Base-by-base conservation (phyloP, 2,329 filamentous ascomycete genomes). In the Epichloe brachyelytri region DNA sequence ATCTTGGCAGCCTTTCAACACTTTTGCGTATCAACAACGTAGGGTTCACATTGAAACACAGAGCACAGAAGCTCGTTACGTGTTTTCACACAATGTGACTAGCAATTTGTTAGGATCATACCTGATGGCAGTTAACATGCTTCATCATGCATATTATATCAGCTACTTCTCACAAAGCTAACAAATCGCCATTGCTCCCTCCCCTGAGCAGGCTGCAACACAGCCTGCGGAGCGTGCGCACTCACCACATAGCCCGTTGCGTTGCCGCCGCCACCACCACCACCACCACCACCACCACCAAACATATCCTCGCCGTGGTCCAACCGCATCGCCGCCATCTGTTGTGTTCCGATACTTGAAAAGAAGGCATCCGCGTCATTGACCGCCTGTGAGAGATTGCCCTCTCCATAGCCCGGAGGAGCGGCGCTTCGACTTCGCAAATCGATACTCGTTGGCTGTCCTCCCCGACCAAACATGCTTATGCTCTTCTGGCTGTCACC, bases 361-460 rank as follows among this genome's bases (percentile, higher is more conserved):
- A 96, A 97, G 68, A 95, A 96, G 15, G 84, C 81, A 62, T 96
- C 91, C 10, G 90, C 91, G 50, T 93, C 89, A 60, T 77, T 86
- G 37, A 94, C 82, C 1, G 88, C 88, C 26, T 82, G 79, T 3
- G 80, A 75, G 52, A 89, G 73, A 60, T 83, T 77, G 5, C 71
- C 62, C 46, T 65, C 59, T 41, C 61, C 61, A 53, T 63, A 61
- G 44, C 55, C 54, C 10, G 55, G 48, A 17, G 55, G 48, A 17
- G 56, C 54, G 36, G 59, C 57, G 20, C 60, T 57, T 20, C 65
- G 63, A 41, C 59, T 71, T 55, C 71, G 69, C 33, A 71, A 65
- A 51, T 76, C 72, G 11, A 78, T 69, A 43, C 77, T 72, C 4
- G 73, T 71, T 3, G 77, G 66, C 62, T 77, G 74, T 0, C 70